Percentiles rank a stretch among this genome's conserved stretches.
phyloP scores from a whole-genome alignment of 2,329 filamentous ascomycete species.

The Cladosporium phlei region DNA sequence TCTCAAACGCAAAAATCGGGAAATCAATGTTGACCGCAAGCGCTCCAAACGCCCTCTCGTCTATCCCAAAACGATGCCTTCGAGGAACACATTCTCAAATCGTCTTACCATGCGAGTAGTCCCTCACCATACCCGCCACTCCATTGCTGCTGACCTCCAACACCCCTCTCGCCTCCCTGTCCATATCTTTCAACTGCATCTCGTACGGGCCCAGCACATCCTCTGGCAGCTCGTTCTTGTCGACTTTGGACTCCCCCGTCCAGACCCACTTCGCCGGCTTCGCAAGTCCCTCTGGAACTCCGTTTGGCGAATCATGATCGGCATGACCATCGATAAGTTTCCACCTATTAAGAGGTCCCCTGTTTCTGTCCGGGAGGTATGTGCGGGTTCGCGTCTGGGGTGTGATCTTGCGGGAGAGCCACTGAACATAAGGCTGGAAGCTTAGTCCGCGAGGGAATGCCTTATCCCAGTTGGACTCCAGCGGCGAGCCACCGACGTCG shows the following conservation, averaged over 20 bases:
- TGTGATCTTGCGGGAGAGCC: slow-evolving; percentile 12
- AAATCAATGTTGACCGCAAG: too few species aligned
- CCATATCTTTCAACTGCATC: slow-evolving; percentile 12
- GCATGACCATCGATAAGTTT: slow-evolving; percentile 28
- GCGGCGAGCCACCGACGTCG: slow-evolving; percentile 28
- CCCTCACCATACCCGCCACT: slow-evolving; percentile 6
- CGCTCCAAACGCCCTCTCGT: too few species aligned
- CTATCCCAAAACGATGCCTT: too few species aligned
- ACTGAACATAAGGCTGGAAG: slow-evolving; percentile 21
- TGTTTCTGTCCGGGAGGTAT: slow-evolving; percentile 14
- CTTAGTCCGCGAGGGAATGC: slow-evolving; percentile 18
- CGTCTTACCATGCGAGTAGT: slow-evolving; percentile 7
- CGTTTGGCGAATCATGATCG: slow-evolving; percentile 6
- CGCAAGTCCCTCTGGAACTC: background rate
- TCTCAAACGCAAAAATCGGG: too few species aligned
- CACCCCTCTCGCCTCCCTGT: slow-evolving; percentile 8
- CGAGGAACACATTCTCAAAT: slow-evolving; percentile 8
- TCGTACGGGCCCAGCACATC: slow-evolving; percentile 8
- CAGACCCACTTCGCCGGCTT: slow-evolving; percentile 6
- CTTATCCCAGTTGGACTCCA: slow-evolving; percentile 24
- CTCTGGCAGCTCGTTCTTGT: slow-evolving; percentile 9
- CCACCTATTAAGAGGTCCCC: slow-evolving; percentile 30
- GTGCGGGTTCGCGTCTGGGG: slow-evolving; percentile 23
- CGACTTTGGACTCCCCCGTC: background rate
- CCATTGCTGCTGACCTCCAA: slow-evolving; percentile 5